Conservation (phyloP, 495 filamentous ascomycete genomes). For the Aspergillus ostianus region DNA sequence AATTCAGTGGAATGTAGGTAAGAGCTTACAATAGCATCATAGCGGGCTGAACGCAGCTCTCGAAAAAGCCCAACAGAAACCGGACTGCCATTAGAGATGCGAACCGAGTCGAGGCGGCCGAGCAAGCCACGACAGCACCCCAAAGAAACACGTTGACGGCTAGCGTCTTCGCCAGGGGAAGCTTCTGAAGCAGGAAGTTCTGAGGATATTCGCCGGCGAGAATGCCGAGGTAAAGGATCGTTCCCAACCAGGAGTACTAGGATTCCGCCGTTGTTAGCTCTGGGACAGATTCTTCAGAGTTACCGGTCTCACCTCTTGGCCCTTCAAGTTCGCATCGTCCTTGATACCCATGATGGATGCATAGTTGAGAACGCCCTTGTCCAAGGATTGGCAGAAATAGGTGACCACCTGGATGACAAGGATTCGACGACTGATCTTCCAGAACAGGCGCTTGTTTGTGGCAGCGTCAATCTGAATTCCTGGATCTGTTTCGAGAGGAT, state of each 20-base stretch:
- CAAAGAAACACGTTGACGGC: slow-evolving; percentile 39
- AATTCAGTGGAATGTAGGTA: neutral
- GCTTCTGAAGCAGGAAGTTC: slow-evolving; percentile 43
- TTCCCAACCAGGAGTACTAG: slow-evolving; percentile 43
- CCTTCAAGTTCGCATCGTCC: slow-evolving; percentile 30
- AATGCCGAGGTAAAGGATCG: slow-evolving; percentile 42
- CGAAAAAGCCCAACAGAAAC: slow-evolving; percentile 32
- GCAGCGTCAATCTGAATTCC: slow-evolving; percentile 15
- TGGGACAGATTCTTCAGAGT: neutral
- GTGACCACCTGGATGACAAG: slow-evolving; percentile 21
- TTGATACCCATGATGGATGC: slow-evolving; percentile 43
- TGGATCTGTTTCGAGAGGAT: neutral
- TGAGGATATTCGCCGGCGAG: slow-evolving; percentile 46
- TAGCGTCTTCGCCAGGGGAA: slow-evolving; percentile 47
- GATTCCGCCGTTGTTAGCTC: slow-evolving; percentile 12
- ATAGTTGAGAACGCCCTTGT: slow-evolving; percentile 49
- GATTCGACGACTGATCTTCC: slow-evolving; percentile 20
- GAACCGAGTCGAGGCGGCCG: slow-evolving; percentile 26
- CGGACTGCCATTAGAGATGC: slow-evolving; percentile 26
- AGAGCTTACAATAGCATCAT: slow-evolving; percentile 1
- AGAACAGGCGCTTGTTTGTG: slow-evolving; percentile 21
- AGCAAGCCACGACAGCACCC: slow-evolving; percentile 26
- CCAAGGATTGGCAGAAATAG: slow-evolving; percentile 39
- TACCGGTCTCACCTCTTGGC: slow-evolving; percentile 19
- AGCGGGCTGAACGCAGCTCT: slow-evolving; percentile 29